Evolutionary conservation across 2,329 filamentous ascomycete species (phyloP).

Genomic region (Penicillium aurantiogriseum): DNA sequence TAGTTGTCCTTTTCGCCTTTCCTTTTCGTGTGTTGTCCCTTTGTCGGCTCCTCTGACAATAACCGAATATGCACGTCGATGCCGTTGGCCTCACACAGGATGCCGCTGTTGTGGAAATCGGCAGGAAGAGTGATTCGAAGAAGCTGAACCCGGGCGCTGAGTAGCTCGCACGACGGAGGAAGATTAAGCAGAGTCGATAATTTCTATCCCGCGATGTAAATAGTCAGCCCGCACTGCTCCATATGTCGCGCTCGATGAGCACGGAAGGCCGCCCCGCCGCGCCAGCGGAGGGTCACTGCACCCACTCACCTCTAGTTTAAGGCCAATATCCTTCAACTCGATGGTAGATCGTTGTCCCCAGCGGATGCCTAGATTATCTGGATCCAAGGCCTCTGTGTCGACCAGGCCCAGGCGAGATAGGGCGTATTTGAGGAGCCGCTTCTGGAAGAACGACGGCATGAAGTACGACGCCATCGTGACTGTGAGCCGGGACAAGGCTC

Average conservation of each 20-base stretch:
- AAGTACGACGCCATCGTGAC: slow-evolving; percentile 68
- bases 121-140: slow-evolving; percentile 82
- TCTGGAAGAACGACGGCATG: slow-evolving; percentile 77
- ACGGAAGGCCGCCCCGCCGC: slow-evolving; percentile 6
- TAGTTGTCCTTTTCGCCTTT: slow-evolving; percentile 12
- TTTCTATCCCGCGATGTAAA: slow-evolving; percentile 58
- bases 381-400: slow-evolving; percentile 80
- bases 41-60: slow-evolving; percentile 40
- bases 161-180: slow-evolving; percentile 68
- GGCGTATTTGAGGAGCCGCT: slow-evolving; percentile 82
- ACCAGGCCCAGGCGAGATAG: slow-evolving; percentile 80
- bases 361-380: slow-evolving; percentile 80
- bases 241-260: not conserved
- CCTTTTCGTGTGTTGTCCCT: slow-evolving; percentile 31
- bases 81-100: slow-evolving; percentile 77
- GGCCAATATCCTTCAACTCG: slow-evolving; percentile 81
- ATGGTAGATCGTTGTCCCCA: slow-evolving; percentile 79
- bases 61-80: slow-evolving; percentile 69
- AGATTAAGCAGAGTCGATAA: slow-evolving; percentile 71
- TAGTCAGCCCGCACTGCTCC: slow-evolving; percentile 24
- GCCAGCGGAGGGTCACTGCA: not conserved
- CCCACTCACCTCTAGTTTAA: slow-evolving; percentile 68
- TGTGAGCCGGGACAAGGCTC: slow-evolving; percentile 33
- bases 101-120: slow-evolving; percentile 82
- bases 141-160: slow-evolving; percentile 70